Evolutionary conservation across 2,329 filamentous ascomycete species (phyloP), one percentile per base, ranked within the genome.

Genomic region (Botrytis paeoniae): DNA sequence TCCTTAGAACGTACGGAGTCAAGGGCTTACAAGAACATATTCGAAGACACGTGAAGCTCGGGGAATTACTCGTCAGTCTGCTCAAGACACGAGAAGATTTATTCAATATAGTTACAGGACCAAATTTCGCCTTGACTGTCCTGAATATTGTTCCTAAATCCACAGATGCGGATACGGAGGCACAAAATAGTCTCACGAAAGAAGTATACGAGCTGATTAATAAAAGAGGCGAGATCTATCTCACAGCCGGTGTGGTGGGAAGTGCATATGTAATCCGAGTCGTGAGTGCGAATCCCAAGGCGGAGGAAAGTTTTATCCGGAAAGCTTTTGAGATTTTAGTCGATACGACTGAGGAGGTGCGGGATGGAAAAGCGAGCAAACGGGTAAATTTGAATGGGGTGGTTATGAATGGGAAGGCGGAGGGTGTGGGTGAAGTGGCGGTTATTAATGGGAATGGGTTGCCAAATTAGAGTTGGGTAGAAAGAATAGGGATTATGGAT

Each of bases 1-100:
- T 98, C 12, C 85, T 98, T 78, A 87, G 95, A 62, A 91, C 88
- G 61, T 97, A 94, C 80, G 95, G 95, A 65, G 84, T 97, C 69
- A 85, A 86, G 43, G 95, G 95, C 0, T 83, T 98, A 79, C 90
- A 90, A 77, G 86, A 84, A 7, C 93, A 97, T 78, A 89, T 98
- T 75, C 85, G 89, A 48, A 88, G 88, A 60, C 91, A 92, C 39
- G 84, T 97, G 73, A 81, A 82, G 4, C 83, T 94, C 0, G 93
- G 92, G n/a, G 88, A 94, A 75, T 82, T 85, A 16, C 96, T 98
- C 75, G 87, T 89, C 4, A 83, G 80, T 0, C 84, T 92, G 60
- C 80, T 97, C 2, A 81, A 83, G 16, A 82, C 80, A 4, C 84
- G 92, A 3, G 77, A 82, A 0, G 93, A 97, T 79, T 81, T 97